Conservation (phyloP, 2,329 filamentous ascomycete species). For the Colletotrichum sojae region DNA sequence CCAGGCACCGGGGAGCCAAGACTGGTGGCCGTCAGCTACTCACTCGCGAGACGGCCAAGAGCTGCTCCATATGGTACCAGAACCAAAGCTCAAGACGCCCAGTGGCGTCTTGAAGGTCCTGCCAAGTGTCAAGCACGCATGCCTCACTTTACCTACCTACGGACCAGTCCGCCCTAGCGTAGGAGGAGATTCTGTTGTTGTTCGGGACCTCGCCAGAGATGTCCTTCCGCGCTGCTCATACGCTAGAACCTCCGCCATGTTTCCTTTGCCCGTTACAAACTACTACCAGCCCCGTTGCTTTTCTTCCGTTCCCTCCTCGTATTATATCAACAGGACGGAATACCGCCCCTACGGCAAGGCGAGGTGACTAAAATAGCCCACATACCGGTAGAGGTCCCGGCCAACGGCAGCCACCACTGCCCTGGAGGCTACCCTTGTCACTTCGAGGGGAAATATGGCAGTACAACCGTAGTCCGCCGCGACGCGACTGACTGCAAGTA, state of each 20-base stretch:
- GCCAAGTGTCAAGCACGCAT: not conserved
- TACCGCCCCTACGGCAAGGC: no score
- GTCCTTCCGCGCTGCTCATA: not conserved
- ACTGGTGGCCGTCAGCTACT: constrained; percentile 13
- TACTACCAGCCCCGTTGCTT: constrained; percentile 16
- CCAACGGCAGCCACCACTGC: constrained; percentile 19
- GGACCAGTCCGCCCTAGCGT: not conserved
- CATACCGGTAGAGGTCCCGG: constrained; percentile 13
- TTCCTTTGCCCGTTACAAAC: constrained; percentile 11
- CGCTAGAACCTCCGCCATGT: constrained; percentile 10
- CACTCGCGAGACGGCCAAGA: constrained; percentile 2
- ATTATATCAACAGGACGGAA: constrained; percentile 4
- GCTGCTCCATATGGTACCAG: constrained; percentile 1
- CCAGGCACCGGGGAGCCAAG: constrained; percentile 11
- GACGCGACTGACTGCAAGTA: constrained; percentile 4
- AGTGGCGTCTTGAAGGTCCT: constrained; percentile 23
- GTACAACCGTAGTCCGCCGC: not conserved
- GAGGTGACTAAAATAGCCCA: constrained; percentile 22
- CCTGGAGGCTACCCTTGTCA: constrained; percentile 10
- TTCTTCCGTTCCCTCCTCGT: constrained; percentile 28
- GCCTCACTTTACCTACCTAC: no score
- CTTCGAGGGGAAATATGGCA: not conserved
- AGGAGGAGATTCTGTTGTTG: not conserved
- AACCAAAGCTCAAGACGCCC: not conserved
- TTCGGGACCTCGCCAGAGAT: constrained; percentile 1